Conservation (phyloP, 2,329 filamentous ascomycete genomes). For the Diaporthe destruens region DNA sequence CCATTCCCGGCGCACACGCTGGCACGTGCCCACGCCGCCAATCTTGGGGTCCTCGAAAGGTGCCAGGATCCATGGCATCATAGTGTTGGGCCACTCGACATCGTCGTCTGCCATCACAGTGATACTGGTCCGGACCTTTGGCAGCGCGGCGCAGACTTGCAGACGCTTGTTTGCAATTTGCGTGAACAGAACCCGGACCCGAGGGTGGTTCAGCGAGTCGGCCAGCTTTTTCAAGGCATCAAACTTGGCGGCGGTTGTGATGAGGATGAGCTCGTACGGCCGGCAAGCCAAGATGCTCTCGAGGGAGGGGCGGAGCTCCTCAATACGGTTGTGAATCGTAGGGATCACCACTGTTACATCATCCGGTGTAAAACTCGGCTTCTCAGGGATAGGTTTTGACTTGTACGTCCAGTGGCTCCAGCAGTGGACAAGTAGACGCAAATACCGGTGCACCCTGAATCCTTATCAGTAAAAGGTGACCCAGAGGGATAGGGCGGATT, state of each 20-base stretch:
- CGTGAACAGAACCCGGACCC: constrained; percentile 80
- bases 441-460: constrained; percentile 84
- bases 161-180: constrained; percentile 94
- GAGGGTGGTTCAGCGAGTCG: constrained; percentile 68
- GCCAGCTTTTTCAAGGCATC: constrained; percentile 76
- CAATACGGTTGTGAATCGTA: constrained; percentile 88
- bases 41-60: constrained; percentile 88
- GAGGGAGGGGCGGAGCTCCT: constrained; percentile 85
- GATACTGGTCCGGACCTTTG: constrained; percentile 84
- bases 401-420: constrained; percentile 89
- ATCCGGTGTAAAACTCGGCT: constrained; percentile 81
- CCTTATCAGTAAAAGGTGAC: constrained; percentile 40
- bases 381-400: constrained; percentile 84
- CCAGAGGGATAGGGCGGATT: background rate
- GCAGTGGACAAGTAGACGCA: constrained; percentile 86
- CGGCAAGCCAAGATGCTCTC: constrained; percentile 79
- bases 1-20: constrained; percentile 81
- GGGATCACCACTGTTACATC: constrained; percentile 97
- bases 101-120: constrained; percentile 97
- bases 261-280: constrained; percentile 81
- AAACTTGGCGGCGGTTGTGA: constrained; percentile 87
- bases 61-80: constrained; percentile 91
- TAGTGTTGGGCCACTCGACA: constrained; percentile 88
- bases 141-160: constrained; percentile 92
- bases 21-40: constrained; percentile 92